Percentiles rank a stretch among this genome's conserved stretches.
phyloP scores from a whole-genome alignment of 192 early-diverging fungal genomes.

The Podochytrium sp. region DNA sequence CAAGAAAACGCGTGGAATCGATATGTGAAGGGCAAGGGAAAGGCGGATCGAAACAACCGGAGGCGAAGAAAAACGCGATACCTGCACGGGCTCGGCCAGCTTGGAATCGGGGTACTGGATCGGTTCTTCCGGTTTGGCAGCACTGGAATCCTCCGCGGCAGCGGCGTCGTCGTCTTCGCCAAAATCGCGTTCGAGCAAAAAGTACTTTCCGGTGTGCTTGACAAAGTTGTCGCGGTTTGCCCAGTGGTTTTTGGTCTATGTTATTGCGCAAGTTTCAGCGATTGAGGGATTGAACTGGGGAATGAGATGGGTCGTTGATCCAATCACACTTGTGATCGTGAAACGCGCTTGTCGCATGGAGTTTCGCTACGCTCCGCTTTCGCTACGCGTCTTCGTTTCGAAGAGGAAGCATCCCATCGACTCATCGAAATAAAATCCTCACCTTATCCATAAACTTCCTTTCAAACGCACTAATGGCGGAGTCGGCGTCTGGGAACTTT shows the following conservation, averaged over 20 bases:
- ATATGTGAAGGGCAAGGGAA: not conserved
- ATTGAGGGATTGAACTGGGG: not conserved
- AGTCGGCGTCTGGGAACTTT: slow-evolving; percentile 23
- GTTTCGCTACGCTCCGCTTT: no score
- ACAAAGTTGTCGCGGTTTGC: slow-evolving; percentile 57
- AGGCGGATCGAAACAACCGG: no score
- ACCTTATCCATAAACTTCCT: slow-evolving; percentile 68
- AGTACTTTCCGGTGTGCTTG: slow-evolving; percentile 60
- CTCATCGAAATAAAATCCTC: not conserved
- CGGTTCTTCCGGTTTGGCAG: slow-evolving; percentile 27
- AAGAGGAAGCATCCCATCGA: not conserved
- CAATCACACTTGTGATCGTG: no score
- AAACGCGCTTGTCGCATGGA: no score
- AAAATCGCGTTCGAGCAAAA: slow-evolving; percentile 69
- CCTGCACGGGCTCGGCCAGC: slow-evolving; percentile 43
- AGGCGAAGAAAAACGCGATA: no score
- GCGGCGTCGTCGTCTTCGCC: slow-evolving; percentile 53
- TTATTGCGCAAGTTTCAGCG: slow-evolving; percentile 1
- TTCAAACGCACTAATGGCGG: slow-evolving; percentile 57
- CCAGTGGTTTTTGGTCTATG: slow-evolving; percentile 70
- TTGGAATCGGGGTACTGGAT: slow-evolving; percentile 39
- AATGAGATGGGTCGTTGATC: not conserved
- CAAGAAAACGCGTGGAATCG: not conserved
- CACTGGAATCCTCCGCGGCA: not conserved
- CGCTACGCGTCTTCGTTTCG: no score